Evolutionary conservation across 495 filamentous ascomycete species (phyloP), one percentile per base, ranked within the genome.

Genomic region (Podospora sp.): DNA sequence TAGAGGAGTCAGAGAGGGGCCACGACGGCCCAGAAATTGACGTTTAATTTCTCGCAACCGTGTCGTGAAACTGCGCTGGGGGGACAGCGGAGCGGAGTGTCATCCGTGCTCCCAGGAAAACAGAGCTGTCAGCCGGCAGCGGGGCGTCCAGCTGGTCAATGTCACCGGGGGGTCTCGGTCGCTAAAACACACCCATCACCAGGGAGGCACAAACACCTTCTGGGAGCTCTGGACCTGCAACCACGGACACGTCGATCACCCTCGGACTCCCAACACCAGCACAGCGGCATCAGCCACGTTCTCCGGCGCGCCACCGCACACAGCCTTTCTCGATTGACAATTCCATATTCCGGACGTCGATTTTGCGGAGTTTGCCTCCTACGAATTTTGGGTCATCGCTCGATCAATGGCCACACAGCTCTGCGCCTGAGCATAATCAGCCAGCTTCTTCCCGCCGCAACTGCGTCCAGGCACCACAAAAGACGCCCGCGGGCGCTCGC

Each of bases 11-110:
- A 55, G 9, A 46, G 52, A 55, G 51, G 27, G 25, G 50, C 62
- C 25, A 2, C 20, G 27, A 64, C 62, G 62, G 62, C 62, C 57
- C 27, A 35, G 36, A 65, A 59, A 59, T 65, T 58, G 63, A 52
- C 18, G n/a, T 65, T 59, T 64, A 65, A 65, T 65, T 50, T 65
- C 63, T 65, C 14, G 6, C 27, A 64, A 46, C 53, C 53, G 53
- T 65, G 63, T 29, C 63, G 35, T 65, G 63, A 27, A 65, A 65
- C 63, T 49, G 40, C 22, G 56, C 56, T 33, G 56, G 56, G 22
- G 40, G 60, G 22, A 62, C 7, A n/a, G 36, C n/a, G 29, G 18
- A 22, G 21, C 35, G 21, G 60, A 21, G 26, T 26, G 26, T 33
- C 22, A 33, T n/a, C 56, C 24, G 21, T 22, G 56, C 18, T 62